Evolutionary conservation across 495 filamentous ascomycete genomes (phyloP), one percentile per base, ranked within the genome.

Genomic region (Cercophora scortea): DNA sequence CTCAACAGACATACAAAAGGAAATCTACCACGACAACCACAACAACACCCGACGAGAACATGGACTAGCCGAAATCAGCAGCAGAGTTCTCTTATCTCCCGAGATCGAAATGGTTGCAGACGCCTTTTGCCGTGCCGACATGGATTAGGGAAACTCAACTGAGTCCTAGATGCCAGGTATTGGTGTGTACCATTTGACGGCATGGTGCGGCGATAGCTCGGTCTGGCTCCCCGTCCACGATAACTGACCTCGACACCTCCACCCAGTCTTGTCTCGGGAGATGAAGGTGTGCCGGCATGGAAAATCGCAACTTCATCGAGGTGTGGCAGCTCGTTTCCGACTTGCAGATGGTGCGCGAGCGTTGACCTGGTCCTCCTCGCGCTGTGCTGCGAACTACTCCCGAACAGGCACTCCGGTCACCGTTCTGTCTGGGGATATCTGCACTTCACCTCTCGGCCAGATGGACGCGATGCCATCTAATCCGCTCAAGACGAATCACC

Each of bases 371-470:
- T 18, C 47, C 6, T 50, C 42, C 33, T 36, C 15, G 10, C n/a
- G 25, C 33, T 11, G 17, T 33, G 17, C 6, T 13, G 25, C 32
- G n/a, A 32, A 10, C 48, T 47, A 55, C 50, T n/a, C 48, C 43
- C 46, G 25, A 51, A 47, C 18, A 12, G 33, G 49, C 36, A 51
- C 54, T 56, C 54, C 49, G 54, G 49, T 52, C 50, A 52, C 49
- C 45, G 42, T 48, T 16, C 33, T 42, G 49, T 44, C 49, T 49
- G 35, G 51, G 12, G 43, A 47, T 45, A 45, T 53, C 18, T 43
- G 18, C 47, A 38, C 36, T 40, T 50, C 47, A 33, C 36, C n/a
- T 15, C 41, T 49, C 49, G 49, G 44, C 52, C 49, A 50, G 46
- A 44, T 39, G 49, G 54, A 48, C 35, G 42, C 19, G 41, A 38